Evolutionary conservation across 768 basidiomycete genomes (phyloP), one percentile per base, ranked within the genome.

Genomic region (Coprinellus aureogranulatus): DNA sequence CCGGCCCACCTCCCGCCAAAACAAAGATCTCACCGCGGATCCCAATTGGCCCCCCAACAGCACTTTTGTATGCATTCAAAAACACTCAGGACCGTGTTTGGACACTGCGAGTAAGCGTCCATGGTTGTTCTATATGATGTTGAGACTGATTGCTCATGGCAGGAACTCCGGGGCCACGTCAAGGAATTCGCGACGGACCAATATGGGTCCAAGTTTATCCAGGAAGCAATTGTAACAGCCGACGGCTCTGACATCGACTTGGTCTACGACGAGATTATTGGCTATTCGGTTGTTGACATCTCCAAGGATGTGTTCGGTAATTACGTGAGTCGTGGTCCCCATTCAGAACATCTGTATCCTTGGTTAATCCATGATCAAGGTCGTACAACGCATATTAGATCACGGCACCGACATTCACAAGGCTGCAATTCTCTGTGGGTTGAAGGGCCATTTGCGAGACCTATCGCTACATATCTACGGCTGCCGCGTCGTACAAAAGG

Each of bases 121-220:
- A 34, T n/a, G 57, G 45, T 2, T 31, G 46, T 34, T 28, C 59
- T 4, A 50, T 62, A 49, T 10, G 31, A 37, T 27, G 18, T 34
- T 16, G 20, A 10, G 12, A 41, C 53, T 22, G 10, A 49, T 52
- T 25, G 8, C 1, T 1, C 28, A 34, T 20, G 11, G 8, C 63
- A 98, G 96, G 93, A 96, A 65, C 87, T 99, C 61, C 79, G 81
- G 45, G 92, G 92, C 8, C 83, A 90, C 68, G 71, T 96, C 54
- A 87, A 91, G 40, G 96, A 98, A 70, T 99, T 99, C 69, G 88
- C 91, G 57, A 84, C 85, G 14, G 96, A 98, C 71, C 95, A 97
- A 68, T 90, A 95, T 61, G 96, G 94, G n/a, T 97, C 94, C n/a
- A 86, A 96, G 9, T 94, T 98, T 71, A 94, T 99, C 59, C 96